phyloP scores from a whole-genome alignment of 495 filamentous ascomycete species.

The Penicillium taxi region DNA sequence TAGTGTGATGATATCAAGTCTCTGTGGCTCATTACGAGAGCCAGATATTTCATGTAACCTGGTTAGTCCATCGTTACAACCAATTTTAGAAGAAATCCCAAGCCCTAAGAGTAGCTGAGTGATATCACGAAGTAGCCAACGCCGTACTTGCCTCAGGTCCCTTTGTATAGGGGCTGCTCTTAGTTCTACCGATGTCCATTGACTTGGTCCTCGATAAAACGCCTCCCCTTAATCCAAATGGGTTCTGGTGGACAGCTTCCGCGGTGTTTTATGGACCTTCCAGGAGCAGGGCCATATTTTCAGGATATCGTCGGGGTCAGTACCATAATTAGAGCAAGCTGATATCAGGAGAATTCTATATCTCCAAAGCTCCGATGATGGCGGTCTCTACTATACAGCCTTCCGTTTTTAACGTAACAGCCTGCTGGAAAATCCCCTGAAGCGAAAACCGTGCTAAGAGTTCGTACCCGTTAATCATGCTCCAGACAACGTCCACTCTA shows the following conservation, averaged over 20 bases:
- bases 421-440: no score
- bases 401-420: neutral
- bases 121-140: conserved; percentile 6
- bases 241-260: conserved; percentile 14
- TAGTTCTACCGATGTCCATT: no score
- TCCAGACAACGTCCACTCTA: no score
- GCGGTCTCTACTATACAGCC: no score
- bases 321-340: no score
- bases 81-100: conserved; percentile 10
- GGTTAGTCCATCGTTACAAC: conserved; percentile 16
- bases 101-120: neutral
- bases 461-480: no score
- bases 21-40: conserved; percentile 17
- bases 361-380: no score
- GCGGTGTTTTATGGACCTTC: conserved; percentile 14
- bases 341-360: no score
- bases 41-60: conserved; percentile 13
- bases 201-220: conserved; percentile 7
- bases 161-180: conserved; percentile 11
- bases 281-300: conserved; percentile 14
- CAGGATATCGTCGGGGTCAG: no score
- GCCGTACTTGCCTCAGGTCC: conserved; percentile 6
- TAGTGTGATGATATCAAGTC: conserved; percentile 8
- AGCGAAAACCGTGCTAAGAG: no score
- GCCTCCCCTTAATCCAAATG: conserved; percentile 10